These are phyloP conservation scores for Neurospora sp. DNA, from an alignment of 495 filamentous ascomycete species.

Conservation along the genomic window DNA sequence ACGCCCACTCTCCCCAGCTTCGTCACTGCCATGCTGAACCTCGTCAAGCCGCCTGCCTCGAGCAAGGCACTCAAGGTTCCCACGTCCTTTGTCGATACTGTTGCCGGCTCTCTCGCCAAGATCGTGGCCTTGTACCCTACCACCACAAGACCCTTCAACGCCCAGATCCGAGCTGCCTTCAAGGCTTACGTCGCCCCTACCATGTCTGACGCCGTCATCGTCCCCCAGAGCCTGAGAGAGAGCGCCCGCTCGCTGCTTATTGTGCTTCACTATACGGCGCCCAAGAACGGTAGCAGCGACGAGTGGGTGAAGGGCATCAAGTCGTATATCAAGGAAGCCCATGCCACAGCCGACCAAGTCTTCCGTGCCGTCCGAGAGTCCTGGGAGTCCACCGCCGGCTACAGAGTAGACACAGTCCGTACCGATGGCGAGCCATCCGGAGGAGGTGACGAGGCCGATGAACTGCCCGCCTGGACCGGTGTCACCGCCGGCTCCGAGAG, in stretches of 20 bases:
- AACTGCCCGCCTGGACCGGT: constrained; percentile 60
- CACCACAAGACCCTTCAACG: constrained; percentile 62
- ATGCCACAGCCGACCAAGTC: constrained; percentile 59
- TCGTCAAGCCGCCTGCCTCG: constrained; percentile 41
- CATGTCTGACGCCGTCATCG: constrained; percentile 30
- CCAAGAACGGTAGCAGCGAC: constrained; percentile 59
- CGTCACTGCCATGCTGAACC: constrained; percentile 59
- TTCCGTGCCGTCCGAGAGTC: constrained; percentile 70
- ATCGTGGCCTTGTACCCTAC: constrained; percentile 70
- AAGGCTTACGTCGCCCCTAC: constrained; percentile 49
- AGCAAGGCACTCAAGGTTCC: constrained; percentile 30
- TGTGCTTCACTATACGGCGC: constrained; percentile 61
- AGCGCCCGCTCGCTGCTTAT: constrained; percentile 52
- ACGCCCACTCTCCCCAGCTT: constrained; percentile 72
- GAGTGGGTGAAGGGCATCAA: constrained; percentile 64
- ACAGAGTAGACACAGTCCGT: constrained; percentile 20
- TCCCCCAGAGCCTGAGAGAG: constrained; percentile 39
- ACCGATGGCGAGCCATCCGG: constrained; percentile 32
- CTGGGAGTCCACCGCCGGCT: constrained; percentile 53
- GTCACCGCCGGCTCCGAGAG: constrained; percentile 60
- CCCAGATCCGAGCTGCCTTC: constrained; percentile 54
- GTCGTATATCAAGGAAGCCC: constrained; percentile 47
- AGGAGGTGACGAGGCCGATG: constrained; percentile 30
- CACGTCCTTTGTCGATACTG: constrained; percentile 44
- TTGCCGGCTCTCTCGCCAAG: constrained; percentile 47